Conservation (phyloP, 306 rosid species). For the Dalbergia oliveri region DNA sequence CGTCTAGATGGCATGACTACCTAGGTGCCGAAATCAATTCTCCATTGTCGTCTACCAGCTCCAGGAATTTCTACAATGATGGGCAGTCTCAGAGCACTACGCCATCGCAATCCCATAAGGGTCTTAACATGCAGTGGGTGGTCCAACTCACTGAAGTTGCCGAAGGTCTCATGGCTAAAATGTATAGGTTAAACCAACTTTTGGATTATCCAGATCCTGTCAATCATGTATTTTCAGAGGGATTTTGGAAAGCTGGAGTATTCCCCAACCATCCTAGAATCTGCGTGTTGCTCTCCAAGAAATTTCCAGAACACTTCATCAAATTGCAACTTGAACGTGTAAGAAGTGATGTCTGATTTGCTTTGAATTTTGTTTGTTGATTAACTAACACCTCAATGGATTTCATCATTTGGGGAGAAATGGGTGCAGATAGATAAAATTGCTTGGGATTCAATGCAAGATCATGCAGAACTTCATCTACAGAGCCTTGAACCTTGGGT, state of each 20-base stretch:
- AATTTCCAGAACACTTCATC: conserved; percentile 96
- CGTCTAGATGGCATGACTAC: conserved; percentile 94
- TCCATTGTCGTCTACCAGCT: conserved; percentile 72
- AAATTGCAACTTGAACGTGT: conserved; percentile 97
- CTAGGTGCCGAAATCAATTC: conserved; percentile 74
- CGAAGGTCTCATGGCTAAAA: conserved; percentile 97
- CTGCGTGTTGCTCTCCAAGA: conserved; percentile 87
- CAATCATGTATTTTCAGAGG: conserved; percentile 79
- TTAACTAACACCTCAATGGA: conserved; percentile 28
- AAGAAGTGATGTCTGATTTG: conserved; percentile 57
- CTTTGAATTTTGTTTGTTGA: conserved; percentile 43
- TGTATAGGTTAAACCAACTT: conserved; percentile 93
- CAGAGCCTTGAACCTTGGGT: conserved; percentile 98
- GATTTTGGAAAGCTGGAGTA: conserved; percentile 94
- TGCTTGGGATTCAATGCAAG: conserved; percentile 91
- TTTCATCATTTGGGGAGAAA: conserved; percentile 47
- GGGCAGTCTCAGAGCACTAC: conserved; percentile 69
- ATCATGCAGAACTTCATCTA: conserved; percentile 86
- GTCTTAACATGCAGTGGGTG: conserved; percentile 91
- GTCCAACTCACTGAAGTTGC: conserved; percentile 92
- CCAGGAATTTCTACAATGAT: conserved; percentile 70
- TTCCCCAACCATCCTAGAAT: conserved; percentile 88
- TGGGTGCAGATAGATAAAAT: conserved; percentile 86
- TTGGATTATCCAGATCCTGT: conserved; percentile 96
- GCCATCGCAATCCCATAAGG: conserved; percentile 75